phyloP scores from a whole-genome alignment of 352 stramenopile species.

The Phytophthora gonapodyides region DNA sequence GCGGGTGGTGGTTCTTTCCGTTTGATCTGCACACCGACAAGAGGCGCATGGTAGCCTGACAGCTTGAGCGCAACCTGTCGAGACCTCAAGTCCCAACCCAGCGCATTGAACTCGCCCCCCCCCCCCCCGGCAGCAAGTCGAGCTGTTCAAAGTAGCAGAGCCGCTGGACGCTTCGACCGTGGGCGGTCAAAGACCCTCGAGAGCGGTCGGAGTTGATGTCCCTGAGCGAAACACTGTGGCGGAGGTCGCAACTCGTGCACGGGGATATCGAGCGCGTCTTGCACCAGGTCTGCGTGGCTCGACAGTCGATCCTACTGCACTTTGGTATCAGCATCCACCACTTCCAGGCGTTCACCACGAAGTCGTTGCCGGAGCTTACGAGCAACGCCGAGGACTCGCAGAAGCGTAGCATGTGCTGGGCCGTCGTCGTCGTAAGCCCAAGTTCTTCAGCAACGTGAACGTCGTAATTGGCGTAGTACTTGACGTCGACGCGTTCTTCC shows the following conservation, averaged over 20 bases:
- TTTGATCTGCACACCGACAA: constrained; percentile 82
- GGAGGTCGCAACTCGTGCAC: constrained; percentile 81
- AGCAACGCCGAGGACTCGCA: constrained; percentile 56
- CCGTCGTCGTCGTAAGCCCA: constrained; percentile 68
- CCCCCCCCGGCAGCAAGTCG: constrained; percentile 77
- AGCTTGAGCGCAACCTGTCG: constrained; percentile 74
- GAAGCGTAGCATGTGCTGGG: constrained; percentile 69
- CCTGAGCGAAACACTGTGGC: constrained; percentile 77
- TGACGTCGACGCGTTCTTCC: constrained; percentile 22
- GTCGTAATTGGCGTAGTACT: constrained; percentile 28
- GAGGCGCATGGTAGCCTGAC: constrained; percentile 69
- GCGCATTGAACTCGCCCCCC: constrained; percentile 84
- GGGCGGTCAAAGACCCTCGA: constrained; percentile 58
- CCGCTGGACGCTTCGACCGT: constrained; percentile 73
- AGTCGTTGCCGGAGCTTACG: constrained; percentile 71
- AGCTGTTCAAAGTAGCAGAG: constrained; percentile 79
- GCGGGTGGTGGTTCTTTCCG: constrained; percentile 75
- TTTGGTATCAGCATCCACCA: constrained; percentile 58
- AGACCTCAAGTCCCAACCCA: constrained; percentile 83
- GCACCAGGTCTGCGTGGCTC: constrained; percentile 58
- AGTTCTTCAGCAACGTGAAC: constrained; percentile 48
- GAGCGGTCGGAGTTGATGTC: constrained; percentile 72
- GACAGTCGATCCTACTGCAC: constrained; percentile 59
- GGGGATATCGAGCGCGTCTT: constrained; percentile 73
- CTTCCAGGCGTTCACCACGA: constrained; percentile 72